These are phyloP conservation scores for Hypoxylon crocopeplum DNA, from an alignment of 495 filamentous ascomycete species.

Conservation along the genomic window DNA sequence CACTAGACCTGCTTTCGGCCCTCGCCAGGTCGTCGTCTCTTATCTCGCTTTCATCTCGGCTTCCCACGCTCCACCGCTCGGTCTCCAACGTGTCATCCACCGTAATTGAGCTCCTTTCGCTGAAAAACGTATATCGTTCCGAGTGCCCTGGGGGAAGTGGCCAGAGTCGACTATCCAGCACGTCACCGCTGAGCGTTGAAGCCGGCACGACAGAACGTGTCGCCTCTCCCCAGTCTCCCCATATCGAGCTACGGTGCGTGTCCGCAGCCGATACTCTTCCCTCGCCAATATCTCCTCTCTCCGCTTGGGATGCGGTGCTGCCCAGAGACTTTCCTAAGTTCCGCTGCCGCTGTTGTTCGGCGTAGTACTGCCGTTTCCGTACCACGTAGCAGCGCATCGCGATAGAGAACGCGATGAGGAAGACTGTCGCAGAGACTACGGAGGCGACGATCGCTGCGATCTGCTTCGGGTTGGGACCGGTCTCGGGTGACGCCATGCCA, in stretches of 20 bases:
- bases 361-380: not conserved
- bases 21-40: not conserved
- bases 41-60: not conserved
- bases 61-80: not conserved
- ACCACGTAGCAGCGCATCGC: conserved; percentile 16
- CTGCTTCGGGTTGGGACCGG: conserved; percentile 3
- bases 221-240: conserved; percentile 29
- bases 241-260: conserved; percentile 22
- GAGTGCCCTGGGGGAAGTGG: conserved; percentile 32
- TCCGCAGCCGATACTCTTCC: conserved; percentile 7
- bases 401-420: conserved; percentile 4
- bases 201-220: not conserved
- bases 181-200: conserved; percentile 7
- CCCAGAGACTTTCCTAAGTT: not conserved
- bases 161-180: conserved; percentile 28
- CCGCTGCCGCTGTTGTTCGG: conserved; percentile 14
- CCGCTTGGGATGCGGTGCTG: not conserved
- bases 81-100: conserved; percentile 8
- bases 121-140: conserved; percentile 35
- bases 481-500: conserved; percentile 1
- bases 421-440: not conserved
- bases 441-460: conserved; percentile 16
- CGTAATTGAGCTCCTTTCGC: conserved; percentile 23
- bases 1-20: not conserved
- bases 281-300: not conserved